Evolutionary conservation across 2,329 filamentous ascomycete species (phyloP).

Genomic region (Sporothrix dimorphospora): DNA sequence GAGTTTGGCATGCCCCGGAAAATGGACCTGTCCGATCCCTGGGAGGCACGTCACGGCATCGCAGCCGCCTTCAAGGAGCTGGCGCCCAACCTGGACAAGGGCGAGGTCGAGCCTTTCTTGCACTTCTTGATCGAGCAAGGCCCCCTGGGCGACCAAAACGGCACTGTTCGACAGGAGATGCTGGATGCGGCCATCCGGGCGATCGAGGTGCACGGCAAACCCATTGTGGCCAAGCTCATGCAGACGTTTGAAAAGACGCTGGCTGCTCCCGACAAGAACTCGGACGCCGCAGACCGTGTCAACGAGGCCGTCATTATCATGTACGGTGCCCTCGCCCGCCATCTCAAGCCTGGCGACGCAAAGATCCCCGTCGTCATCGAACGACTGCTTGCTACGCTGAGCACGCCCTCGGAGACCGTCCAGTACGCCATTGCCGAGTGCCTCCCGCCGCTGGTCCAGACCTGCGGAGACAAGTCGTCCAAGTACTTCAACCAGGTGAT

Average conservation of each 20-base stretch:
- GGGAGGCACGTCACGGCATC: conserved; percentile 89
- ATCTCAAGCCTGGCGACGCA: conserved; percentile 80
- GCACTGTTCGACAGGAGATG: conserved; percentile 83
- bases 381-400: conserved; percentile 81
- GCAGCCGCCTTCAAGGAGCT: conserved; percentile 86
- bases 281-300: conserved; percentile 80
- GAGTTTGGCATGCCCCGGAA: conserved; percentile 95
- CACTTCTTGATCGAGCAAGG: conserved; percentile 83
- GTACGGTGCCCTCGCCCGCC: conserved; percentile 89
- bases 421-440: conserved; percentile 97
- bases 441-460: conserved; percentile 84
- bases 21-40: conserved; percentile 82
- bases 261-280: conserved; percentile 81
- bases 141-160: conserved; percentile 81
- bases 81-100: conserved; percentile 67
- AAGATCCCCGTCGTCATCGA: conserved; percentile 89
- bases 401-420: conserved; percentile 93
- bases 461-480: conserved; percentile 74
- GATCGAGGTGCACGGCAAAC: conserved; percentile 79
- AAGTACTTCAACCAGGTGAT: conserved; percentile 81
- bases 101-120: conserved; percentile 76
- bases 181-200: conserved; percentile 83
- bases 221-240: conserved; percentile 88
- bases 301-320: conserved; percentile 98
- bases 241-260: conserved; percentile 84